phyloP scores from a whole-genome alignment of 306 rosid genomes.

The Corylus americana region DNA sequence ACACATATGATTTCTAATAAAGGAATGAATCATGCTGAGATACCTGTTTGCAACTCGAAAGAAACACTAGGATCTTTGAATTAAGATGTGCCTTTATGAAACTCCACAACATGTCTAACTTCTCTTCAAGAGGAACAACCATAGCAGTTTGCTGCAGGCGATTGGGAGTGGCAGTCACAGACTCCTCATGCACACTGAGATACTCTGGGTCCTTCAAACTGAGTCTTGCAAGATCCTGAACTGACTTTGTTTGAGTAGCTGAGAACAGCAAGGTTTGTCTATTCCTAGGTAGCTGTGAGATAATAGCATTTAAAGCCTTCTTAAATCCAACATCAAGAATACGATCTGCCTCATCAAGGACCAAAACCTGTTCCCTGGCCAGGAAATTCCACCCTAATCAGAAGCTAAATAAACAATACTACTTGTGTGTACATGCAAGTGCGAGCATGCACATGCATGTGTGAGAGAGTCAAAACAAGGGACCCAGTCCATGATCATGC shows the following conservation, averaged over 20 bases:
- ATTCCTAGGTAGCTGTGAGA: slow-evolving; percentile 81
- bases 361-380: slow-evolving; percentile 70
- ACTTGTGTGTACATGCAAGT: not conserved
- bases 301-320: slow-evolving; percentile 70
- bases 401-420: slow-evolving; percentile 22
- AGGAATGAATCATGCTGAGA: not conserved
- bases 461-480: not conserved
- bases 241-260: slow-evolving; percentile 85
- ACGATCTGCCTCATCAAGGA: slow-evolving; percentile 95
- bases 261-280: slow-evolving; percentile 94
- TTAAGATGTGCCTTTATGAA: slow-evolving; percentile 86
- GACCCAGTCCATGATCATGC: not conserved
- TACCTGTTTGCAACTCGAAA: slow-evolving; percentile 91
- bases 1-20: not conserved
- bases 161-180: slow-evolving; percentile 79
- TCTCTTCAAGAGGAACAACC: slow-evolving; percentile 72
- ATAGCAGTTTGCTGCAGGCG: slow-evolving; percentile 75
- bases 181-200: slow-evolving; percentile 85
- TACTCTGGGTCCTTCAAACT: slow-evolving; percentile 98
- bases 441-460: not conserved
- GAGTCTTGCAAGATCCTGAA: slow-evolving; percentile 91
- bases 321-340: slow-evolving; percentile 83
- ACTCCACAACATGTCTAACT: slow-evolving; percentile 90
- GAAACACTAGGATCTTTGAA: slow-evolving; percentile 75
- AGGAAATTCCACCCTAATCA: slow-evolving; percentile 39